phyloP scores from a whole-genome alignment of 2,329 filamentous ascomycete species.

The Alternaria metachromatica region DNA sequence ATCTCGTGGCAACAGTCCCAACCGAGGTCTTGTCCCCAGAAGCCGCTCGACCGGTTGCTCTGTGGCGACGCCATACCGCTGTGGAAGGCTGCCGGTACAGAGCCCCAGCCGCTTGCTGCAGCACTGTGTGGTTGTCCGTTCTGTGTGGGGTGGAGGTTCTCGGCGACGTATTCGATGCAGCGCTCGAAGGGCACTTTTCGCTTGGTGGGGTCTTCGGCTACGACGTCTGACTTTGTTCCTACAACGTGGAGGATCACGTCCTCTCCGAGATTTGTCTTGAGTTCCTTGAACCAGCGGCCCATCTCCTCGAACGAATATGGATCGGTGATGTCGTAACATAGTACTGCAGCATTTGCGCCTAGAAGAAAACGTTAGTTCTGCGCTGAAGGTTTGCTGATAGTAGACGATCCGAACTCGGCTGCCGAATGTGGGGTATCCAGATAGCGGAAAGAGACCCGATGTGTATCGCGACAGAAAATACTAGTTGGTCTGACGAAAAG shows the following conservation, averaged over 20 bases:
- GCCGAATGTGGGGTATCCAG: background rate
- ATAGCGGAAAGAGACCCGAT: background rate
- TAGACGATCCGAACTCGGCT: background rate
- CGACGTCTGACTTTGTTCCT: slow-evolving; percentile 79
- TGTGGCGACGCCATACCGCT: slow-evolving; percentile 55
- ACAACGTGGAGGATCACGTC: slow-evolving; percentile 93
- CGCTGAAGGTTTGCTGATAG: background rate
- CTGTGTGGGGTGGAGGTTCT: slow-evolving; percentile 81
- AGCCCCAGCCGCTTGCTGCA: slow-evolving; percentile 35
- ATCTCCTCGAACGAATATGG: slow-evolving; percentile 87
- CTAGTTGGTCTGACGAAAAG: slow-evolving; percentile 1
- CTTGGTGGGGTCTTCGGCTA: slow-evolving; percentile 77
- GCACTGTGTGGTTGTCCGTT: slow-evolving; percentile 23
- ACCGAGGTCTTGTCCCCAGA: slow-evolving; percentile 91
- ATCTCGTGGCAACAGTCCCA: slow-evolving; percentile 99
- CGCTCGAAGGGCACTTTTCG: slow-evolving; percentile 92
- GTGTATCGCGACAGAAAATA: background rate
- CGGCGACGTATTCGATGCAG: slow-evolving; percentile 93
- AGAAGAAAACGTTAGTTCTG: background rate
- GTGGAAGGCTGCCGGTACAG: slow-evolving; percentile 46
- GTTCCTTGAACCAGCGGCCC: slow-evolving; percentile 87
- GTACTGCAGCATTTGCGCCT: slow-evolving; percentile 89
- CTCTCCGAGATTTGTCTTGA: slow-evolving; percentile 76
- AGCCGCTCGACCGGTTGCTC: slow-evolving; percentile 68
- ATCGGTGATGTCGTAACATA: slow-evolving; percentile 94